Percentiles rank a stretch among this genome's conserved stretches.
These are phyloP conservation scores for Mortierella sp. DNA, from an alignment of 371 early-diverging fungal species.

Conservation along the genomic window DNA sequence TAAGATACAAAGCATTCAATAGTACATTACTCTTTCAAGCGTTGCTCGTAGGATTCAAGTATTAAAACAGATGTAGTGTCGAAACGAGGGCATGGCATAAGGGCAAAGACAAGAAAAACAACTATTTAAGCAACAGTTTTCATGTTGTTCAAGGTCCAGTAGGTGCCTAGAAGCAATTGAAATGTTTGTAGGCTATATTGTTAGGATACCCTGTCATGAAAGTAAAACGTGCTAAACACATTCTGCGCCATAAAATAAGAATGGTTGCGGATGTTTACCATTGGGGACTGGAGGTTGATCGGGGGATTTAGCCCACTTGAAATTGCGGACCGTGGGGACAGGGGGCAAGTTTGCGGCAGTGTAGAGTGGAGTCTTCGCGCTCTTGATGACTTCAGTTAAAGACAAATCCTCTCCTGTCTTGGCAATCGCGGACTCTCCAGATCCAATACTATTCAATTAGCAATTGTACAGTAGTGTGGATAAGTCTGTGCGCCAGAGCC, in stretches of 20 bases:
- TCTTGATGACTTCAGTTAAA: constrained; percentile 56
- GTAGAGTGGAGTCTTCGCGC: constrained; percentile 59
- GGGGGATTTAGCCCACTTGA: constrained; percentile 45
- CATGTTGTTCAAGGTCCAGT: constrained; percentile 40
- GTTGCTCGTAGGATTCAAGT: too few species aligned
- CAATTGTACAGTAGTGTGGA: not conserved
- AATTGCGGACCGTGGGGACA: constrained; percentile 55
- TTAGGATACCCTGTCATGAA: not conserved
- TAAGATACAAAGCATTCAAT: too few species aligned
- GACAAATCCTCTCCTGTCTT: constrained; percentile 52
- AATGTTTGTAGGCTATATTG: not conserved
- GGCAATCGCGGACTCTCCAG: constrained; percentile 52
- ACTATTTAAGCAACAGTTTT: constrained; percentile 3
- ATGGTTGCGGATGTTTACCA: constrained; percentile 11
- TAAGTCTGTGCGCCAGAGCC: not conserved
- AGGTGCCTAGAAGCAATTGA: constrained; percentile 14
- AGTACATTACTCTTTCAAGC: too few species aligned
- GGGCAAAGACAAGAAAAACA: not conserved
- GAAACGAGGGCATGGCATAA: not conserved
- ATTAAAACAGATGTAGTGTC: not conserved
- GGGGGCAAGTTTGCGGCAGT: constrained; percentile 63
- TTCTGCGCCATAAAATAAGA: not conserved
- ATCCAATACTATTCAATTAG: constrained; percentile 27
- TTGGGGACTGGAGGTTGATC: constrained; percentile 53
- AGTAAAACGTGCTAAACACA: not conserved